These are phyloP conservation scores for Eucalyptus cladocalyx DNA, from an alignment of 345 rosid genomes.

Conservation along the genomic window DNA sequence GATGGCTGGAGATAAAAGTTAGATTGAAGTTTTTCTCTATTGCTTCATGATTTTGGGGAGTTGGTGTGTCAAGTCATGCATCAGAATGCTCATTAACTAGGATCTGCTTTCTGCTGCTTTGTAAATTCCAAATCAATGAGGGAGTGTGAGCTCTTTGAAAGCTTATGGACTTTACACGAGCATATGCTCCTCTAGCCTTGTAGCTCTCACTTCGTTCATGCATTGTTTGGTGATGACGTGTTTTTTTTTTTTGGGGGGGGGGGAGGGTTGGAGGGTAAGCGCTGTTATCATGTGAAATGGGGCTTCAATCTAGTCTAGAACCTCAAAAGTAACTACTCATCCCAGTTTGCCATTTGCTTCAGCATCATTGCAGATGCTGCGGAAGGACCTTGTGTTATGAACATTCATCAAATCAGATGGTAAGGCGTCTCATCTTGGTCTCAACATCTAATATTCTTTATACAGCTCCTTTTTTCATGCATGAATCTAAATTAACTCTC, in stretches of 20 bases:
- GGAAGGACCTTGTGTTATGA: slow-evolving; percentile 66
- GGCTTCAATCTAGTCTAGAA: background rate
- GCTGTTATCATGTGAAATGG: background rate
- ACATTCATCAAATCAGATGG: slow-evolving; percentile 73
- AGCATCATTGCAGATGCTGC: slow-evolving; percentile 82
- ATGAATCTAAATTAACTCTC: background rate
- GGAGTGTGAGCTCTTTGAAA: background rate
- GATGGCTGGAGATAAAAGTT: background rate
- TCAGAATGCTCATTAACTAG: background rate
- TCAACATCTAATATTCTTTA: background rate
- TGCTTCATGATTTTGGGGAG: background rate
- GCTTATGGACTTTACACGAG: background rate
- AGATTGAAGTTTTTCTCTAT: background rate
- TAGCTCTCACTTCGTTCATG: background rate
- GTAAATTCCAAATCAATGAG: background rate
- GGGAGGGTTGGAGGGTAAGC: background rate
- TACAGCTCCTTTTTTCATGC: background rate
- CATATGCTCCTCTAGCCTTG: background rate
- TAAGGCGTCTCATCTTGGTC: background rate
- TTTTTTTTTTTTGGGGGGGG: background rate
- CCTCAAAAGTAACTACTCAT: background rate
- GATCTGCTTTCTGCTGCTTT: background rate
- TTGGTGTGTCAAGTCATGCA: background rate
- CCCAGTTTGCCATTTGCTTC: slow-evolving; percentile 1
- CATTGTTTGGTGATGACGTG: background rate